Percentiles rank a stretch among this genome's conserved stretches.
Evolutionary conservation across 345 rosid genomes (phyloP).

Genomic region (Mallotus nudiflorus): DNA sequence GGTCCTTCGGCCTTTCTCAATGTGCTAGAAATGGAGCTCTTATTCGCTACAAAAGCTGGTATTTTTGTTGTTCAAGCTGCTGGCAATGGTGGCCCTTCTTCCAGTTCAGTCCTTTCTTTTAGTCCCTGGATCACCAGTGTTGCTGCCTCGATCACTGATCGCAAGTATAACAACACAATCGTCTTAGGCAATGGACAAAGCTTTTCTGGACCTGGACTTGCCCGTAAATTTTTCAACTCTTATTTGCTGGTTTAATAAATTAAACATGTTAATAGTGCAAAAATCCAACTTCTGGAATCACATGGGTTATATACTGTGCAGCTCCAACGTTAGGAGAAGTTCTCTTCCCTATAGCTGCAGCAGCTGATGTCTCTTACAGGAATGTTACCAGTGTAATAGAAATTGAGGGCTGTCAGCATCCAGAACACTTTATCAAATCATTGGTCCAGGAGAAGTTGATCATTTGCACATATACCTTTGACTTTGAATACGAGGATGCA

Average conservation of each 20-base stretch:
- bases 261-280: not conserved
- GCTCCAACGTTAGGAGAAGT: conserved; percentile 44
- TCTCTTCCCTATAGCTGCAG: conserved; percentile 36
- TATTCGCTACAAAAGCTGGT: conserved; percentile 50
- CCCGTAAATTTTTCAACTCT: conserved; percentile 33
- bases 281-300: not conserved
- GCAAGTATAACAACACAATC: conserved; percentile 38
- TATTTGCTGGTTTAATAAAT: not conserved
- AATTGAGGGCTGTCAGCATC: conserved; percentile 44
- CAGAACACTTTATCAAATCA: conserved; percentile 33
- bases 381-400: conserved; percentile 27
- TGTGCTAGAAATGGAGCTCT: conserved; percentile 44
- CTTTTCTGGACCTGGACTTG: conserved; percentile 43
- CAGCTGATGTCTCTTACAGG: conserved; percentile 43
- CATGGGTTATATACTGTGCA: conserved; percentile 15
- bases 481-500: conserved; percentile 36
- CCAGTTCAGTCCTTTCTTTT: conserved; percentile 50
- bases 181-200: conserved; percentile 39
- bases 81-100: conserved; percentile 49
- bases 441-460: conserved; percentile 38
- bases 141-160: conserved; percentile 49
- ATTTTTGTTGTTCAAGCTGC: conserved; percentile 53
- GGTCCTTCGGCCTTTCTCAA: conserved; percentile 49
- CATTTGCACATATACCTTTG: conserved; percentile 44
- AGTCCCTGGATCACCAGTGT: conserved; percentile 55